These are phyloP conservation scores for Fraxinus quadrangulata DNA, from an alignment of 257 asterid genomes.

Conservation along the genomic window DNA sequence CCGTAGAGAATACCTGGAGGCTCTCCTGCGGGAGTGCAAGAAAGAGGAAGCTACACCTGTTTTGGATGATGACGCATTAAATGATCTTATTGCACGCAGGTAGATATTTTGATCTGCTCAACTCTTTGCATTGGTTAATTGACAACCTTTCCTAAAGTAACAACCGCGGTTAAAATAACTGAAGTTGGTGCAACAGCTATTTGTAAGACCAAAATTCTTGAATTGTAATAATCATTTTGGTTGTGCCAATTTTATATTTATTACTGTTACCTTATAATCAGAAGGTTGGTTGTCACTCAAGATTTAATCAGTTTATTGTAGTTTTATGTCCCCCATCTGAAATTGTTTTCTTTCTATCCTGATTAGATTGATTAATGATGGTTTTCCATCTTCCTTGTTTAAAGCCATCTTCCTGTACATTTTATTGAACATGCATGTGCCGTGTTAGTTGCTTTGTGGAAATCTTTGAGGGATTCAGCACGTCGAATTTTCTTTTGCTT, in stretches of 20 bases:
- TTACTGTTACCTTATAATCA: neutral
- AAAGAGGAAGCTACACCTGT: conserved; percentile 96
- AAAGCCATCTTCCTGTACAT: neutral
- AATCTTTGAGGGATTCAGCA: neutral
- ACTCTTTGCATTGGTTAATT: conserved; percentile 2
- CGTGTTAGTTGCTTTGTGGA: neutral
- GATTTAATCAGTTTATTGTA: neutral
- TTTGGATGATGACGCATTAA: conserved; percentile 90
- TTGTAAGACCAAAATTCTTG: conserved; percentile 8
- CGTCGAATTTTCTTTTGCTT: neutral
- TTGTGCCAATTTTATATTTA: neutral
- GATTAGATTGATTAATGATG: neutral
- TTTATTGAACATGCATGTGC: neutral
- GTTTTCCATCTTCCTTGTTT: neutral
- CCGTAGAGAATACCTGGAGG: conserved; percentile 97
- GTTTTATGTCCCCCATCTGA: neutral
- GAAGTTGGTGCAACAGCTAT: neutral
- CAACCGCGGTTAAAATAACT: neutral
- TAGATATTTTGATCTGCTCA: conserved; percentile 27
- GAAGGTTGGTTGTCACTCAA: neutral
- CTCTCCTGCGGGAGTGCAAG: conserved; percentile 96
- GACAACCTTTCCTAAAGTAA: neutral
- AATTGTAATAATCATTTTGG: neutral
- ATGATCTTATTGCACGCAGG: conserved; percentile 97
- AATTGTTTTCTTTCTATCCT: neutral